These are phyloP conservation scores for Pseudopithomyces chartarum DNA, from an alignment of 2,329 filamentous ascomycete species.

Conservation along the genomic window DNA sequence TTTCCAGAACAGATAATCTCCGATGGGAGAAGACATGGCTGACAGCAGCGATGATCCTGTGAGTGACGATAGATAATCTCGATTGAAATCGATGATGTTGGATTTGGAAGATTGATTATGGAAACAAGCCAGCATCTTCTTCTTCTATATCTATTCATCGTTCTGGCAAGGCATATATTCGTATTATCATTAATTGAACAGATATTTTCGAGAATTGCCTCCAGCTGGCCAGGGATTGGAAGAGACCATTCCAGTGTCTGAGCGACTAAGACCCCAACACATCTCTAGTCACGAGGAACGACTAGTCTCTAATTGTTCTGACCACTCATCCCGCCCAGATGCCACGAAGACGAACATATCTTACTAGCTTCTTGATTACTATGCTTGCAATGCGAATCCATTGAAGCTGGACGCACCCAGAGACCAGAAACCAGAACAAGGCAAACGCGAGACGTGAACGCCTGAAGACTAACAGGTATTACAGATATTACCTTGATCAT, in stretches of 20 bases:
- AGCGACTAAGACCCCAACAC: neutral
- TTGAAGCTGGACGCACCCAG: neutral
- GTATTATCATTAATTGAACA: neutral
- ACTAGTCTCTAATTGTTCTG: neutral
- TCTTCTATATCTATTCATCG: neutral
- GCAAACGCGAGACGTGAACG: neutral
- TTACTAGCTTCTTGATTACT: neutral
- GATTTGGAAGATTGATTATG: neutral
- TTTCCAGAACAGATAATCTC: slow-evolving; percentile 18
- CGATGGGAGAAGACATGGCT: slow-evolving; percentile 14
- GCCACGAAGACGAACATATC: neutral
- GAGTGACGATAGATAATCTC: neutral
- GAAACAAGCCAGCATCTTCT: neutral
- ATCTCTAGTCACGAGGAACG: neutral
- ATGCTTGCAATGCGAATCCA: neutral
- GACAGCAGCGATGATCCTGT: neutral
- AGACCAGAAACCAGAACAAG: neutral
- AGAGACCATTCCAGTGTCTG: neutral
- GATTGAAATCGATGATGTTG: neutral
- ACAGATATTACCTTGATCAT: too few relatives aligned
- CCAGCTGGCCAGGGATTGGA: neutral
- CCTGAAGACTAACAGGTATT: too few relatives aligned
- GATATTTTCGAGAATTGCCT: neutral
- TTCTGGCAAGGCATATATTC: neutral
- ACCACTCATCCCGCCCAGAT: neutral